Evolutionary conservation across 345 rosid genomes (phyloP).

Genomic region (Eucalyptus microcorys): DNA sequence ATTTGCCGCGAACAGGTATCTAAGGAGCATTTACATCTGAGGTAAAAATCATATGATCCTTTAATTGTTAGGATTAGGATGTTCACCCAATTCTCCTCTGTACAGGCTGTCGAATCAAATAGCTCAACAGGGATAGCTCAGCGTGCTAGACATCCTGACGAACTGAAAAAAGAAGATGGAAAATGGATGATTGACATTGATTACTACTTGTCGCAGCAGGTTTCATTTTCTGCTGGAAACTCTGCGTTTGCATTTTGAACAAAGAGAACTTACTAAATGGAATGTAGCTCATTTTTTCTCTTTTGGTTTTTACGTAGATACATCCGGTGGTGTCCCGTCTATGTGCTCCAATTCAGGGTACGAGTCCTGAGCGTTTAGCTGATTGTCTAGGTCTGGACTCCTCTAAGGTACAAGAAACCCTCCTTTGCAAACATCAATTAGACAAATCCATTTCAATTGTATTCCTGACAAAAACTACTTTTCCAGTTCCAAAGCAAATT

Average conservation of each 20-base stretch:
- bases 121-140: constrained; percentile 73
- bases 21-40: not conserved
- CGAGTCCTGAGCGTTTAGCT: constrained; percentile 90
- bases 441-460: not conserved
- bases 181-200: constrained; percentile 95
- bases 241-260: not conserved
- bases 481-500: constrained; percentile 65
- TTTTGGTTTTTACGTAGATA: constrained; percentile 26
- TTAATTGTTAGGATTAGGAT: not conserved
- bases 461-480: not conserved
- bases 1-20: constrained; percentile 91
- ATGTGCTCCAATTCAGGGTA: constrained; percentile 94
- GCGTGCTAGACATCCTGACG: constrained; percentile 97
- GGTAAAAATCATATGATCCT: not conserved
- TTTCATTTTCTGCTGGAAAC: not conserved
- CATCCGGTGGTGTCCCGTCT: constrained; percentile 95
- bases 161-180: constrained; percentile 64
- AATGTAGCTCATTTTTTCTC: not conserved
- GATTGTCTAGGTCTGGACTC: constrained; percentile 96
- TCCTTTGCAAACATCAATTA: not conserved
- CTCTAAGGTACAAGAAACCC: constrained; percentile 52
- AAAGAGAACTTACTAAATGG: not conserved
- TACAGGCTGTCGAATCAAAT: constrained; percentile 52
- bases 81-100: not conserved
- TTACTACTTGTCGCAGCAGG: constrained; percentile 84